These are phyloP conservation scores for Candolleomyces aberdarensis DNA, from an alignment of 768 basidiomycete genomes.

Conservation along the genomic window DNA sequence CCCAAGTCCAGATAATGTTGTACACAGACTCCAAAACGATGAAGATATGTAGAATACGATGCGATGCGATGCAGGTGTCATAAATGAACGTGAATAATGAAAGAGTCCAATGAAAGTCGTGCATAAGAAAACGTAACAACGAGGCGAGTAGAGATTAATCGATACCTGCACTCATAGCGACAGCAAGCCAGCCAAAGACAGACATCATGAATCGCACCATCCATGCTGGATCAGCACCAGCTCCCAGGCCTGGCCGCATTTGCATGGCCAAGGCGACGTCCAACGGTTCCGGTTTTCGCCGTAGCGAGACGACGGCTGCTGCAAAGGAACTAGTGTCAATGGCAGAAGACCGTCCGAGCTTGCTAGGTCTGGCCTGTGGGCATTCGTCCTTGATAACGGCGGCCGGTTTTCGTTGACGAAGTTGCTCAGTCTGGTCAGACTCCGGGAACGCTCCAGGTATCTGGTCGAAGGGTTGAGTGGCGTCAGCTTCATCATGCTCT, in stretches of 20 bases:
- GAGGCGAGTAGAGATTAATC: background rate
- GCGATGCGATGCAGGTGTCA: background rate
- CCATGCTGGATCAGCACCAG: slow-evolving; percentile 74
- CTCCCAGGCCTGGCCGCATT: slow-evolving; percentile 65
- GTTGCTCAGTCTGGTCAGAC: background rate
- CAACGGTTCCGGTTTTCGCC: slow-evolving; percentile 32
- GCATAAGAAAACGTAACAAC: background rate
- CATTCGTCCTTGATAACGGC: background rate
- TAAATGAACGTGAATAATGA: slow-evolving; percentile 3
- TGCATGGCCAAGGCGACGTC: slow-evolving; percentile 80
- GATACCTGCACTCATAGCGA: slow-evolving; percentile 35
- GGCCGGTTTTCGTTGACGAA: background rate
- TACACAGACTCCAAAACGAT: too few relatives aligned
- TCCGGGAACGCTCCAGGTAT: slow-evolving; percentile 3
- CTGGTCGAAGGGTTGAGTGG: background rate
- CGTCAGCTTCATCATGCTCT: too few relatives aligned
- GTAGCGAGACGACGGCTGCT: background rate
- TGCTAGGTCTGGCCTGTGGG: background rate
- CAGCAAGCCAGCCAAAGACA: slow-evolving; percentile 74
- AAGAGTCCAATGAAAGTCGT: background rate
- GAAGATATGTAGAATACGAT: too few relatives aligned
- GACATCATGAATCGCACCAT: slow-evolving; percentile 78
- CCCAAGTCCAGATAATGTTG: too few relatives aligned
- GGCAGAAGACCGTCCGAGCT: background rate
- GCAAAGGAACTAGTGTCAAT: slow-evolving; percentile 3